These are phyloP conservation scores for Trichosanthes truncata DNA, from an alignment of 306 rosid genomes.

Conservation along the genomic window DNA sequence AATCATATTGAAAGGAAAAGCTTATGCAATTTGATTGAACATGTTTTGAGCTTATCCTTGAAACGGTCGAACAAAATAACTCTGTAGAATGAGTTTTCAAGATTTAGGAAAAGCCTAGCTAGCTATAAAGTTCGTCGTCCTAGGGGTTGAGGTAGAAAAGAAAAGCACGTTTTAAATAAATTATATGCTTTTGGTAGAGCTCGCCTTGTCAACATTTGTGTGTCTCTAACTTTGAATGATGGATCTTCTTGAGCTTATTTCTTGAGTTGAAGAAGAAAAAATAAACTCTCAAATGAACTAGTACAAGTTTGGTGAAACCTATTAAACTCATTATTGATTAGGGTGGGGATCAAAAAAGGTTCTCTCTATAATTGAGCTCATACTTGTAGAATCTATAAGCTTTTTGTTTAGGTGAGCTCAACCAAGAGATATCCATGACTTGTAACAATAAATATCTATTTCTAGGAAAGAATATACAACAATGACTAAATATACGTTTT, in stretches of 20 bases:
- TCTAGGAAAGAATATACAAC: no score
- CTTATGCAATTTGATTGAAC: background rate
- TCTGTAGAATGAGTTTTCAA: background rate
- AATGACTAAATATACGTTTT: no score
- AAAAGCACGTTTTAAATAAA: background rate
- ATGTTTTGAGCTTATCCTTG: background rate
- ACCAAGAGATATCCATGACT: no score
- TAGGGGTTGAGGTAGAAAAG: background rate
- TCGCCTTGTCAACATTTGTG: background rate
- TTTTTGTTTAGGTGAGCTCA: no score
- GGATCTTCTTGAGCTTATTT: background rate
- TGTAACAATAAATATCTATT: no score
- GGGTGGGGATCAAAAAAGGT: no score
- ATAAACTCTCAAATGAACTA: no score
- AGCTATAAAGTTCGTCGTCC: background rate
- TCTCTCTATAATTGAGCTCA: no score
- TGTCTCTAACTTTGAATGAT: background rate
- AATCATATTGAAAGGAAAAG: background rate
- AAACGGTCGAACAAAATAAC: background rate
- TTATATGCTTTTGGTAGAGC: background rate
- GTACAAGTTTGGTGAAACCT: no score
- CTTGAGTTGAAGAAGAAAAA: background rate
- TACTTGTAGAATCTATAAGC: background rate
- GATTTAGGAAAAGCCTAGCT: background rate
- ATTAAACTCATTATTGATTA: no score